phyloP scores from a whole-genome alignment of 768 basidiomycete genomes.

The Ramaria sp. region DNA sequence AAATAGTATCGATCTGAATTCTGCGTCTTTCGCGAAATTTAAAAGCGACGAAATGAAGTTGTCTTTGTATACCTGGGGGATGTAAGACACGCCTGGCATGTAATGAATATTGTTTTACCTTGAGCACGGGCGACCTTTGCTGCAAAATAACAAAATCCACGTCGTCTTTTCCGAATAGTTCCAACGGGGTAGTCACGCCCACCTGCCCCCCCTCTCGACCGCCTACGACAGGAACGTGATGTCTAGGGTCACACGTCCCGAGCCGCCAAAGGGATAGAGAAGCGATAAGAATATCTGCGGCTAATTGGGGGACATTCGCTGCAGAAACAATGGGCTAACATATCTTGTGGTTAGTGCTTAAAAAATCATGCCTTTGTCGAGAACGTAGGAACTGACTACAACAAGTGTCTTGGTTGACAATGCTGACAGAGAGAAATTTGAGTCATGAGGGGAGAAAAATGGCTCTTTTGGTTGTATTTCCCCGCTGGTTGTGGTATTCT shows the following conservation, averaged over 20 bases:
- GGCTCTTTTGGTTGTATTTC: background rate
- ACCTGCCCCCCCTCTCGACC: conserved; percentile 48
- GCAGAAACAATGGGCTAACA: conserved; percentile 61
- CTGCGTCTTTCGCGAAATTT: conserved; percentile 41
- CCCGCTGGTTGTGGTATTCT: background rate
- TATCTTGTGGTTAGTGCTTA: background rate
- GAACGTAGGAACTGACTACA: background rate
- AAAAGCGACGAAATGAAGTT: conserved; percentile 50
- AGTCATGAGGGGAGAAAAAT: background rate
- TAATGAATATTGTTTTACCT: conserved; percentile 32
- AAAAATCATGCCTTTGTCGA: background rate
- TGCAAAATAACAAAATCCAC: conserved; percentile 52
- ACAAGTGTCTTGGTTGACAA: conserved; percentile 1
- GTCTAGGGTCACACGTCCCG: conserved; percentile 51
- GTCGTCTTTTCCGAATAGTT: conserved; percentile 52
- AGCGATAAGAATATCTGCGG: conserved; percentile 62
- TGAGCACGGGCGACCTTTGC: conserved; percentile 70
- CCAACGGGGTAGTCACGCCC: conserved; percentile 64
- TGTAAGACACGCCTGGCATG: background rate
- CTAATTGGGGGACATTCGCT: conserved; percentile 74
- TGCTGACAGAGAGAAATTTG: background rate
- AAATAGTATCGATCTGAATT: conserved; percentile 45
- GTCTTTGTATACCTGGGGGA: conserved; percentile 48
- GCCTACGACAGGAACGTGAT: conserved; percentile 63
- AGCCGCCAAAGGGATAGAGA: conserved; percentile 49